Evolutionary conservation across 2,329 filamentous ascomycete genomes (phyloP), one percentile per base, ranked within the genome.

Genomic region (Calonectria pauciramosa): DNA sequence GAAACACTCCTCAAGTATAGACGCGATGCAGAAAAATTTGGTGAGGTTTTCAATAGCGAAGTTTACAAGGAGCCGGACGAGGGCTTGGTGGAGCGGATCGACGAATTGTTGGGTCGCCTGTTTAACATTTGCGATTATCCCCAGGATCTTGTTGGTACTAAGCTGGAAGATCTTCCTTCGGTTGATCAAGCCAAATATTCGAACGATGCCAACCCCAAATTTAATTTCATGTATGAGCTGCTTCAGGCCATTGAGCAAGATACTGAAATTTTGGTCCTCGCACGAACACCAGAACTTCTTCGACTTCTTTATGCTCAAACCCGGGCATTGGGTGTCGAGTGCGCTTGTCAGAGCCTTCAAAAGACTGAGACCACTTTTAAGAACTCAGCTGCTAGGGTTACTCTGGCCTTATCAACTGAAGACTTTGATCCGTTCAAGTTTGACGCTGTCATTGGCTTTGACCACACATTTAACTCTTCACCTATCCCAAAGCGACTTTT

Each of bases 61-160:
- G 82, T 82, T 5, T 83, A 83, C 32, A 74, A 80, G 28, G 82
- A 85, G 18, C 88, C 90, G 0, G 84, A 86, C 10, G 75, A 83
- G 2, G 77, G 78, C 2, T 77, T 89, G 2, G 81, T 89, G 8
- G 80, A 83, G 16, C 88, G 85, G 65, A 86, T 93, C 11, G 87
- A 92, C 74, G 79, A 83, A 9, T 84, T 93, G 75, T 86, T 93
- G 52, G 83, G 86, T 26, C 84, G 84, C 44, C 84, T 93, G 13
- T 84, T 88, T 52, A 88, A 90, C 69, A 83, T 92, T 26, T 92
- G 91, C 79, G 91, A 93, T 78, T 88, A 91, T 49, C 91, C 90
- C 5, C 88, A 88, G 6, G 88, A 90, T 44, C 82, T 88, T 49
- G 83, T 89, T 30, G 87, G 87, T n/a, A 84, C 89, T 10, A 80